Evolutionary conservation across 2,329 filamentous ascomycete genomes (phyloP), one percentile per base, ranked within the genome.

Genomic region (Chrysosporium queenslandicum): DNA sequence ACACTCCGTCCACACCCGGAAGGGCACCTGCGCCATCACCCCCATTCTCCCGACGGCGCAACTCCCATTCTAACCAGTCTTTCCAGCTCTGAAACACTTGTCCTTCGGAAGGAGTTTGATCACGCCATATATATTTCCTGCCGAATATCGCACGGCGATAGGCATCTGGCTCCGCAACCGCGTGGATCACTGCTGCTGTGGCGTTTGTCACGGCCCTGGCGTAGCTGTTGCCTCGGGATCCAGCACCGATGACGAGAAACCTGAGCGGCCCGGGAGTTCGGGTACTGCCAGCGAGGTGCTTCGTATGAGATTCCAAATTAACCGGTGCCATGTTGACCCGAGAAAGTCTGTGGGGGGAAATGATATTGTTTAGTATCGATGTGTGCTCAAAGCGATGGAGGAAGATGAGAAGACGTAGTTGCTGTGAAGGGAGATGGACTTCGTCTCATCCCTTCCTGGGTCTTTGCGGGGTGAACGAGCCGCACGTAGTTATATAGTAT

Each of bases 171-270:
- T 97, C 92, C 20, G 86, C 88, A 14, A 98, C 80, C 23, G 86
- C 86, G 20, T 78, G 79, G 55, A 97, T 79, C 29, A 83, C 65
- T 4, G 84, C 87, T 58, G 81, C 78, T 55, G 79, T 83, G 16
- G 79, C 80, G 14, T 75, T 73, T n/a, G 72, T 68, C 7, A 88
- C 81, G 49, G 83, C 83, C 54, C 76, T 74, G 29, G 84, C 86
- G 65, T 94, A 94, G 27, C 81, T 78, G 48, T 78, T 77, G 12
- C 89, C 89, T 32, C 89, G 82, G 45, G 85, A 87, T 30, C 89
- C 88, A 6, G 87, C 88, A 18, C 89, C 89, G 59, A 94, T 83
- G 61, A 94, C 78, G 52, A 94, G 75, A 61, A 94, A 80, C 47
- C 83, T 80, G 2, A 82, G 79, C 29, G 58, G 56, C 50, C 60